Evolutionary conservation across 495 filamentous ascomycete species (phyloP).

Genomic region (Podospora pseudopauciseta): DNA sequence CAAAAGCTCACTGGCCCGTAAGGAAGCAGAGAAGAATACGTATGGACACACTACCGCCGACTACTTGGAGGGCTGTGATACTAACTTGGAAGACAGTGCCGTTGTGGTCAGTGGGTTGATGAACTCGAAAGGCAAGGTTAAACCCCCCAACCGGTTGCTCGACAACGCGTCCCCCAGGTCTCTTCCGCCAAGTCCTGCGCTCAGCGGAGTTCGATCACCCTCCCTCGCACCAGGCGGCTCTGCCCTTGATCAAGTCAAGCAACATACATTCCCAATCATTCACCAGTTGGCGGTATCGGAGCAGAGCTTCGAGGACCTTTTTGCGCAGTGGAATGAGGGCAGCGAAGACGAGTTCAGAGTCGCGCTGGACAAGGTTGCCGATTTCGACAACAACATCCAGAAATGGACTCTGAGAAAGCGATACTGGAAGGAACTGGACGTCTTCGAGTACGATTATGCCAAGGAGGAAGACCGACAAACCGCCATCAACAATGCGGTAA

Average conservation of each 20-base stretch:
- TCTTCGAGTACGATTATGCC: constrained; percentile 72
- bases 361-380: constrained; percentile 57
- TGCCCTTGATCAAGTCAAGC: constrained; percentile 48
- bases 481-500: constrained; percentile 82
- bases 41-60: constrained; percentile 38
- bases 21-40: constrained; percentile 47
- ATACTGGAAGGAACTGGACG: constrained; percentile 76
- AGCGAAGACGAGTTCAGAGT: constrained; percentile 55
- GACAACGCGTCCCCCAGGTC: constrained; percentile 52
- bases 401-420: constrained; percentile 68
- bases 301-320: constrained; percentile 55
- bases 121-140: constrained; percentile 33
- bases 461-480: constrained; percentile 64
- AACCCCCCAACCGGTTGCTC: constrained; percentile 32
- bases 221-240: constrained; percentile 53
- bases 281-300: constrained; percentile 68
- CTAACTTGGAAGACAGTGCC: constrained; percentile 31
- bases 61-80: background rate
- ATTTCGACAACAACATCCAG: constrained; percentile 49
- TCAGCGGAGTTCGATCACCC: constrained; percentile 49
- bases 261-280: constrained; percentile 60
- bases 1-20: constrained; percentile 37
- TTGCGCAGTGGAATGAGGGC: constrained; percentile 49
- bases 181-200: constrained; percentile 59
- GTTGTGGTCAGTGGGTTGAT: constrained; percentile 33